Conservation (phyloP, 352 stramenopile genomes). For the Phytophthora colocasiae region DNA sequence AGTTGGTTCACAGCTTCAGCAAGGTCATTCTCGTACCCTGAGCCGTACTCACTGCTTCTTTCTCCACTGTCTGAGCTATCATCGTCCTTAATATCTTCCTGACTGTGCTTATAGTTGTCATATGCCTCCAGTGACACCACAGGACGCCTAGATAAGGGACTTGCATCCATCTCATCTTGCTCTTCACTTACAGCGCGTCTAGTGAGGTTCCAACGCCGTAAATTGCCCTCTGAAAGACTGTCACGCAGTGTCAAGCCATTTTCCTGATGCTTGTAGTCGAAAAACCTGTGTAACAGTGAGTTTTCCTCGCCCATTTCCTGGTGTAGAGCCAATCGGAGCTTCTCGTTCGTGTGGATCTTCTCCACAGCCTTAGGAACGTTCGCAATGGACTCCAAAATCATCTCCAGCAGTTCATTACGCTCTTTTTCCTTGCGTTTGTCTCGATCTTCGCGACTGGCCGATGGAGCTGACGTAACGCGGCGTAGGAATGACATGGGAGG, state of each 20-base stretch:
- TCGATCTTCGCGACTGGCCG: constrained; percentile 37
- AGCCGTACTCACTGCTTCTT: constrained; percentile 62
- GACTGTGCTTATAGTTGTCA: constrained; percentile 22
- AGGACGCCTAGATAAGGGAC: constrained; percentile 4
- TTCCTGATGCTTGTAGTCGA: constrained; percentile 35
- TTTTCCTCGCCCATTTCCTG: constrained; percentile 68
- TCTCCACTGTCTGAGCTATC: constrained; percentile 26
- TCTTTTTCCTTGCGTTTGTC: constrained; percentile 66
- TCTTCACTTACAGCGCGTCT: constrained; percentile 8
- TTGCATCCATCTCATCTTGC: constrained; percentile 13
- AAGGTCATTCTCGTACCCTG: constrained; percentile 78
- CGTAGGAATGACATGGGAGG: constrained; percentile 52
- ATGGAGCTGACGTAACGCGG: constrained; percentile 31
- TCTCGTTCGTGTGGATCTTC: constrained; percentile 73
- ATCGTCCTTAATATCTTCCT: constrained; percentile 23
- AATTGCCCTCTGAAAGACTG: constrained; percentile 35
- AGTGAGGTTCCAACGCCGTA: constrained; percentile 22
- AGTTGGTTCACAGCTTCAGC: constrained; percentile 73
- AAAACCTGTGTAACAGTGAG: constrained; percentile 56
- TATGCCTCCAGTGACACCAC: constrained; percentile 12
- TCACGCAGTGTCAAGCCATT: constrained; percentile 10
- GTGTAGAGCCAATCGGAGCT: constrained; percentile 60
- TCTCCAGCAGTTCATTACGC: constrained; percentile 68
- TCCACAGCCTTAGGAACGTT: constrained; percentile 77
- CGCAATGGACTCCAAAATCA: constrained; percentile 80